Evolutionary conservation across 139 green algal genomes (phyloP).

Genomic region (Pleodorina starrii): DNA sequence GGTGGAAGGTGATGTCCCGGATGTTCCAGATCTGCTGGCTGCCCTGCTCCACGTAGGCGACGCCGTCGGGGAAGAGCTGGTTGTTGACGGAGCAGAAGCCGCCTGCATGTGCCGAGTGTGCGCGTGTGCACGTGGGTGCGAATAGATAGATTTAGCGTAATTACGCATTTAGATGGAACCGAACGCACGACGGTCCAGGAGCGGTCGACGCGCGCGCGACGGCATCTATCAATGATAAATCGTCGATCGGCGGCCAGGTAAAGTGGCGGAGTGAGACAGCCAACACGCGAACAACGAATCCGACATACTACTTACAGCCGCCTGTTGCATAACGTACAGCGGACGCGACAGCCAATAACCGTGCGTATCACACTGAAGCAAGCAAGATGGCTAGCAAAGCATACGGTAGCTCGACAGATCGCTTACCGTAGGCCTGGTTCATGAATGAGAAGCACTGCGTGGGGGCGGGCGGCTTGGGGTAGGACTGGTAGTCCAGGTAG

Average conservation of each 20-base stretch:
- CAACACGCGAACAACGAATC: too few relatives aligned
- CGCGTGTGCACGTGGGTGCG: too few relatives aligned
- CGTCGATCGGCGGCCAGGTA: too few relatives aligned
- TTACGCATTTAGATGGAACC: too few relatives aligned
- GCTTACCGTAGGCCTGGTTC: not conserved
- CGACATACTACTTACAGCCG: too few relatives aligned
- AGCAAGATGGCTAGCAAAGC: not conserved
- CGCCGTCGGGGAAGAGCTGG: not conserved
- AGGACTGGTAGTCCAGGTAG: constrained; percentile 13
- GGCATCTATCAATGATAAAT: too few relatives aligned
- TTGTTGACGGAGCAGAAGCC: constrained; percentile 27
- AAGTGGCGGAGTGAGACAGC: too few relatives aligned
- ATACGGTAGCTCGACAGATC: too few relatives aligned
- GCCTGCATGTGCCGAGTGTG: not conserved
- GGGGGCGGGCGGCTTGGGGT: not conserved
- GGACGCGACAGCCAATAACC: too few relatives aligned
- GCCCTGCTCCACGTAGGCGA: not conserved
- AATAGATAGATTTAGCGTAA: too few relatives aligned
- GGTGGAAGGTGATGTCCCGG: constrained; percentile 33
- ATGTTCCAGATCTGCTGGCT: constrained; percentile 11
- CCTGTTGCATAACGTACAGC: not conserved
- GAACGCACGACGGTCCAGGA: too few relatives aligned
- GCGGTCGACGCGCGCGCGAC: too few relatives aligned
- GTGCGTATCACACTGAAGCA: not conserved
- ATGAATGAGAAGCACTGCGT: constrained; percentile 43